phyloP scores from a whole-genome alignment of 1,284 basidiomycete genomes.

The Fomitopsis schrenkii region DNA sequence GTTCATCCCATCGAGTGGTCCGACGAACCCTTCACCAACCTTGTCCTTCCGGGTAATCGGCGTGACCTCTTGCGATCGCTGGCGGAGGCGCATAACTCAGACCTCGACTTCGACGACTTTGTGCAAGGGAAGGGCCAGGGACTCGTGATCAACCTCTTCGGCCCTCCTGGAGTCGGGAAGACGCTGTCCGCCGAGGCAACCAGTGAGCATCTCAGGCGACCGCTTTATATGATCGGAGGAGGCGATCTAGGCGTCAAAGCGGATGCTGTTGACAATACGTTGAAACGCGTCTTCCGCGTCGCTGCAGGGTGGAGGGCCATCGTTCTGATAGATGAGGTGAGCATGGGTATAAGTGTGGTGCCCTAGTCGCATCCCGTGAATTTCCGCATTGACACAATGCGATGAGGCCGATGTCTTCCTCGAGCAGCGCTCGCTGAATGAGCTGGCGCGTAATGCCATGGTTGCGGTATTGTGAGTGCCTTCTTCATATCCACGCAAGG shows the following conservation, averaged over 20 bases:
- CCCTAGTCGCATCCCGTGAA: constrained; percentile 21
- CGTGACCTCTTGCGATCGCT: constrained; percentile 54
- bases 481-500: neutral
- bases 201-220: constrained; percentile 31
- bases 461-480: constrained; percentile 49
- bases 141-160: constrained; percentile 56
- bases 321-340: constrained; percentile 54
- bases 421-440: constrained; percentile 57
- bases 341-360: neutral
- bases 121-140: constrained; percentile 61
- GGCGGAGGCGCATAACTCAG: constrained; percentile 51
- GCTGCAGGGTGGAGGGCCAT: constrained; percentile 62
- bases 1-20: constrained; percentile 52
- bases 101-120: constrained; percentile 56
- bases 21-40: constrained; percentile 51
- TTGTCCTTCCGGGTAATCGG: constrained; percentile 48
- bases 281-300: constrained; percentile 33
- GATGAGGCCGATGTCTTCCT: constrained; percentile 44
- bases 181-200: constrained; percentile 54
- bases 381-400: neutral
- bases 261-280: constrained; percentile 20
- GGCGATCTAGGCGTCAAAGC: constrained; percentile 56
- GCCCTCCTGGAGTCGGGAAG: constrained; percentile 57
- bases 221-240: constrained; percentile 57
- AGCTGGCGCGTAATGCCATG: constrained; percentile 60